Base-by-base conservation (phyloP, 306 rosid genomes). In the Cucumis sativus region DNA sequence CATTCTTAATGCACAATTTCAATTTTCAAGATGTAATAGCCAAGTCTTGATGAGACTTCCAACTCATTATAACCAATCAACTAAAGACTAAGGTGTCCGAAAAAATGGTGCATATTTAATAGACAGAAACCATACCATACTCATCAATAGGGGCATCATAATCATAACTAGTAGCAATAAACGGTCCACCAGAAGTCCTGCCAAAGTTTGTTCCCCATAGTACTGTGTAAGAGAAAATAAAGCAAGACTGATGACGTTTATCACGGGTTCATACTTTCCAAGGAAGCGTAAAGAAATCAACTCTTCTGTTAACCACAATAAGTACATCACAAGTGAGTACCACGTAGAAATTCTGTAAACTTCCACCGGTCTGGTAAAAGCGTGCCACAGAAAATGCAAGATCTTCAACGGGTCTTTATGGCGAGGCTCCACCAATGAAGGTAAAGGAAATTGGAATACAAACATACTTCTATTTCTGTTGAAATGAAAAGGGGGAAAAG, bases 111-210 rank as follows among this genome's bases (percentile, higher is more conserved):
- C 25, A 23, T 23, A 23, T 23, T 23, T 23, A 23, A 23, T 23
- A 23, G 25, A 23, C 47, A 67, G 49, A 78, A 3, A 55, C 47
- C 96, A 83, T 89, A 95, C 99, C 99, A 74, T 90, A 95, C 82
- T 95, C 97, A 80, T 95, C 99, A 23, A 95, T 79, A 20, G 97
- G 97, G 47, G 99, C 96, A 83, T 95, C 99, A 78, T 92, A 95
- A 81, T 95, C 99, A 84, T 95, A 95, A 79, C 92, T 92, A 33
- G 96, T 92, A 40, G 99, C 30, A 81, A 95, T 81, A 76, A 92
- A 92, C 68, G 99, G 97, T 77, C 99, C 99, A 40, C 97, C 97
- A 43, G 86, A 11, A 70, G 82, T 82, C 65, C 93, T 84, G 39
- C 86, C 99, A 85, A 92, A 95, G 86, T 90, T 95, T 56, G 97